phyloP scores from a whole-genome alignment of 164 flowering plant genomes.

The Vitis cinerea region DNA sequence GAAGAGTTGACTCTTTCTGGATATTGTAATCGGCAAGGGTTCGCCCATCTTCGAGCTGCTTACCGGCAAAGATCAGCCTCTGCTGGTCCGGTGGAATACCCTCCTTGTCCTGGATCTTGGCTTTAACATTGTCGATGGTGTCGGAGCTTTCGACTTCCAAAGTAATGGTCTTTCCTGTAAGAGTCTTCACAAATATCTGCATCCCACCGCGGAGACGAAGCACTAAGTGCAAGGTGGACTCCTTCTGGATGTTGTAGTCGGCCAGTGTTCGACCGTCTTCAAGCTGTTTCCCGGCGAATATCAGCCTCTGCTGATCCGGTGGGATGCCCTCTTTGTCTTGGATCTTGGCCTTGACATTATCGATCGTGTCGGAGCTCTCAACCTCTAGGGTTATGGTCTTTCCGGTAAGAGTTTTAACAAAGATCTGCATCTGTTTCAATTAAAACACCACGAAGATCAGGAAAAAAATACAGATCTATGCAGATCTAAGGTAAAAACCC shows the following conservation, averaged over 20 bases:
- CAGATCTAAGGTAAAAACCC: too few species aligned
- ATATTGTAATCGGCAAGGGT: conserved; percentile 27
- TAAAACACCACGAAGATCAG: background rate
- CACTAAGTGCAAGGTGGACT: conserved; percentile 29
- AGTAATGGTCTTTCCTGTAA: conserved; percentile 30
- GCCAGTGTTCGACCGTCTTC: conserved; percentile 30
- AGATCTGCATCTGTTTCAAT: conserved; percentile 1
- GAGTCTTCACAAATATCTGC: conserved; percentile 31
- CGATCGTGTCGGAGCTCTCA: conserved; percentile 31
- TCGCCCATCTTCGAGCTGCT: conserved; percentile 26
- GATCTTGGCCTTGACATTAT: conserved; percentile 34
- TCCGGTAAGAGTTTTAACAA: conserved; percentile 18
- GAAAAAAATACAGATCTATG: background rate
- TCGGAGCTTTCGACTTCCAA: conserved; percentile 24
- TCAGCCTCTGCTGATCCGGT: conserved; percentile 53
- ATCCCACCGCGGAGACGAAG: conserved; percentile 33
- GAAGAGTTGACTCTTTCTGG: conserved; percentile 28
- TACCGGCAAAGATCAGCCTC: conserved; percentile 33
- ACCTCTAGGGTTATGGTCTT: conserved; percentile 32
- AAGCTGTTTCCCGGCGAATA: conserved; percentile 40
- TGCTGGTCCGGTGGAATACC: conserved; percentile 52
- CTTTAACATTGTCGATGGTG: conserved; percentile 26
- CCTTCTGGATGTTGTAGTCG: conserved; percentile 33
- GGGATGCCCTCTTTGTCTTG: conserved; percentile 55
- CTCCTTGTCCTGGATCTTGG: conserved; percentile 42